Conservation (phyloP, 78 protist species). For the Isochrysis galbana region DNA sequence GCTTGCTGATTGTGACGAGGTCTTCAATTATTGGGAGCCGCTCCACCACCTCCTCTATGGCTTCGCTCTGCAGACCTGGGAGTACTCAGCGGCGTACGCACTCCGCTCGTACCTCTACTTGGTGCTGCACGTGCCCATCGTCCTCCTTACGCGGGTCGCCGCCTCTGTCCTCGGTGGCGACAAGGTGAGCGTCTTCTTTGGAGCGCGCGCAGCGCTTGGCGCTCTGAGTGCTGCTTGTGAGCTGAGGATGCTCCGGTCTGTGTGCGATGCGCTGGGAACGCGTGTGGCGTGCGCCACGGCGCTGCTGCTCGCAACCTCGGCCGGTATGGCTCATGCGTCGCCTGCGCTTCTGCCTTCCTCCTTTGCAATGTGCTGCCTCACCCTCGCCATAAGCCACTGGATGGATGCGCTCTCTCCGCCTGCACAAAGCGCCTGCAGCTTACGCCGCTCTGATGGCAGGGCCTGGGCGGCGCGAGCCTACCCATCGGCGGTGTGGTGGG, state of each 20-base stretch:
- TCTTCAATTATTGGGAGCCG: constrained; percentile 95
- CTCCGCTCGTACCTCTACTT: constrained; percentile 81
- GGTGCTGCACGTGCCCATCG: not conserved
- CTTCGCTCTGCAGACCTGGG: constrained; percentile 90
- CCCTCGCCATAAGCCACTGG: not conserved
- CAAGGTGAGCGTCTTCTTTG: not conserved
- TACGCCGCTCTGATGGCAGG: not conserved
- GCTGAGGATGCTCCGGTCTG: not conserved
- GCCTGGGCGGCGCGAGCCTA: not conserved
- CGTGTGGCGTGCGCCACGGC: not conserved
- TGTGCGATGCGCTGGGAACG: not conserved
- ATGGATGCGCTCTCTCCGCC: not conserved
- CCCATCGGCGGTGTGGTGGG: not conserved
- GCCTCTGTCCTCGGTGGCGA: not conserved
- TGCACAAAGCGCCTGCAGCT: not conserved
- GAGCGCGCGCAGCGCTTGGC: not conserved
- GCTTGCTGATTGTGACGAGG: constrained; percentile 92
- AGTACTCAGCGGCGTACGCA: constrained; percentile 80
- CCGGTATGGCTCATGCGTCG: constrained; percentile 20
- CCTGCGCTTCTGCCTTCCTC: constrained; percentile 1
- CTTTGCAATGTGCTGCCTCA: constrained; percentile 2
- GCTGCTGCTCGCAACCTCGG: not conserved
- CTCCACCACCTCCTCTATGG: constrained; percentile 74
- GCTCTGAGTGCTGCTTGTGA: not conserved
- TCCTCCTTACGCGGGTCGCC: too few species aligned